These are phyloP conservation scores for Rhodotorula sp. DNA, from an alignment of 1,284 basidiomycete genomes.

Conservation along the genomic window DNA sequence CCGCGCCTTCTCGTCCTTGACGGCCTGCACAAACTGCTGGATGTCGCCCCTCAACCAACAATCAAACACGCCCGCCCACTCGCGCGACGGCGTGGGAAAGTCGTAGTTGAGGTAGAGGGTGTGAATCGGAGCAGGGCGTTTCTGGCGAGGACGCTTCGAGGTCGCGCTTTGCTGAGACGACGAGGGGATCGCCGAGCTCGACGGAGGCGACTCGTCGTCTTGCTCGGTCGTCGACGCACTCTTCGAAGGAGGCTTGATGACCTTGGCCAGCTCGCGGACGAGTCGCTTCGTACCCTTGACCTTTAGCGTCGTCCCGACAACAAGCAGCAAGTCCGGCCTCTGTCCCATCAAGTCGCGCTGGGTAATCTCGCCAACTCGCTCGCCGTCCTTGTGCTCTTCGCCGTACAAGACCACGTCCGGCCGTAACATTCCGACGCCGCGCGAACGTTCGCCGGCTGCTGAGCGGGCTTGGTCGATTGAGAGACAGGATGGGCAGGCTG, in stretches of 20 bases:
- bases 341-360: conserved; percentile 65
- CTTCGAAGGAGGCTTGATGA: conserved; percentile 55
- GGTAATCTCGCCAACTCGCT: conserved; percentile 77
- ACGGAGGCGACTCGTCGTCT: conserved; percentile 1
- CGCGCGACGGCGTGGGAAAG: conserved; percentile 76
- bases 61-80: conserved; percentile 91
- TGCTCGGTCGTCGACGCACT: not conserved
- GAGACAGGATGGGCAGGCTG: conserved; percentile 75
- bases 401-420: conserved; percentile 89
- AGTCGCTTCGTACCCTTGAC: conserved; percentile 92
- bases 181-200: not conserved
- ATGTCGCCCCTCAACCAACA: conserved; percentile 87
- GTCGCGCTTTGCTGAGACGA: not conserved
- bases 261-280: conserved; percentile 85
- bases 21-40: conserved; percentile 65
- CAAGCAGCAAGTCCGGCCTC: conserved; percentile 77
- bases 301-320: conserved; percentile 84
- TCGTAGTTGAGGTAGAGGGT: conserved; percentile 85
- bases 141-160: not conserved
- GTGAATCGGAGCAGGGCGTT: conserved; percentile 57
- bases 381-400: conserved; percentile 81
- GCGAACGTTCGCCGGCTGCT: conserved; percentile 68
- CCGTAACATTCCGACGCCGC: conserved; percentile 76
- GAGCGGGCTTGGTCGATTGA: conserved; percentile 67
- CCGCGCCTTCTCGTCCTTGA: conserved; percentile 22